These are phyloP conservation scores for Agaricus bisporus DNA, from an alignment of 768 basidiomycete genomes.

Conservation along the genomic window DNA sequence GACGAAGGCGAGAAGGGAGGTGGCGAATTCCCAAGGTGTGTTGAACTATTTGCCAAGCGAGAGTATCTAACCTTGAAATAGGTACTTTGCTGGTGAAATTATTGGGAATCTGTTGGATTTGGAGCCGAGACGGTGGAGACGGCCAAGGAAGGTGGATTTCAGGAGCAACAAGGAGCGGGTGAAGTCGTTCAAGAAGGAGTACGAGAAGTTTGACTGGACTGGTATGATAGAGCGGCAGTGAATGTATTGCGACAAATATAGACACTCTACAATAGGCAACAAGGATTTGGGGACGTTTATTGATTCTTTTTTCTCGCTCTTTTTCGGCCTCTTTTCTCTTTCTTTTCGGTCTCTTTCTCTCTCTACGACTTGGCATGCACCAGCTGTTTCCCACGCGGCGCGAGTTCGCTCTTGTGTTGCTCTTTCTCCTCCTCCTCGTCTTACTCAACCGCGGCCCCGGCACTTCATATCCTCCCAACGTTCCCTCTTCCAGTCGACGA, in stretches of 20 bases:
- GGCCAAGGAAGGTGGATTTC: constrained; percentile 70
- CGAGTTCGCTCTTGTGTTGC: constrained; percentile 13
- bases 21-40: constrained; percentile 84
- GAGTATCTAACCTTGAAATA: constrained; percentile 21
- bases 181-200: constrained; percentile 62
- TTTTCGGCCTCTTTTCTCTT: no score
- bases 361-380: not conserved
- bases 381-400: constrained; percentile 13
- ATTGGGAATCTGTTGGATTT: constrained; percentile 87
- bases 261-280: no score
- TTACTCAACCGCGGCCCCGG: constrained; percentile 5
- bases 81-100: constrained; percentile 94
- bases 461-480: constrained; percentile 5
- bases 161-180: constrained; percentile 67
- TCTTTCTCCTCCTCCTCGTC: constrained; percentile 11
- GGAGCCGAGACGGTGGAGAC: constrained; percentile 81
- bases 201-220: constrained; percentile 79
- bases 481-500: constrained; percentile 1
- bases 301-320: no score
- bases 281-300: no score
- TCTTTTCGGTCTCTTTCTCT: no score
- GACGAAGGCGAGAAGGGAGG: constrained; percentile 89
- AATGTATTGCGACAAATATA: not conserved
- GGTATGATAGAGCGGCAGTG: constrained; percentile 46
- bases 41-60: constrained; percentile 8